phyloP scores from a whole-genome alignment of 2,329 filamentous ascomycete genomes.

The Pseudopithomyces chartarum region DNA sequence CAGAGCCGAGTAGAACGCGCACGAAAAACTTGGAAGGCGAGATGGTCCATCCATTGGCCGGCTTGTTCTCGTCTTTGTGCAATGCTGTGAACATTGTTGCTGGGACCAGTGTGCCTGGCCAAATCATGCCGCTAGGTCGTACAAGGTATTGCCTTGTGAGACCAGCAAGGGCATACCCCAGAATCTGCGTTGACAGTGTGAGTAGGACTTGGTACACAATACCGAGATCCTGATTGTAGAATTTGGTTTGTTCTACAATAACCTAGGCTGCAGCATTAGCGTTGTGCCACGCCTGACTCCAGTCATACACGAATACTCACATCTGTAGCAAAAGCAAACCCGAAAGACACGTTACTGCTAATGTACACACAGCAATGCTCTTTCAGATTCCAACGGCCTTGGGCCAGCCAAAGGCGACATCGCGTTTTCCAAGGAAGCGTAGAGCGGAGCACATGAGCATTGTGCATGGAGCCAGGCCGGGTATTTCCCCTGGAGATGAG shows the following conservation, averaged over 20 bases:
- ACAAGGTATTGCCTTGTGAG: slow-evolving; percentile 81
- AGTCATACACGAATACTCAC: slow-evolving; percentile 45
- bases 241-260: slow-evolving; percentile 87
- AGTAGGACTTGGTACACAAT: slow-evolving; percentile 81
- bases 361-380: slow-evolving; percentile 89
- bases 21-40: slow-evolving; percentile 86
- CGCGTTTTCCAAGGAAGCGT: slow-evolving; percentile 41
- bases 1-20: slow-evolving; percentile 70
- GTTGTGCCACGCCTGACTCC: not conserved
- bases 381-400: slow-evolving; percentile 85
- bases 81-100: slow-evolving; percentile 88
- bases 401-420: slow-evolving; percentile 74
- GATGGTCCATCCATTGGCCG: slow-evolving; percentile 81
- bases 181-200: slow-evolving; percentile 82
- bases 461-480: slow-evolving; percentile 13
- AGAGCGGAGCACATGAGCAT: slow-evolving; percentile 11
- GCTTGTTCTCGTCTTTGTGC: slow-evolving; percentile 82
- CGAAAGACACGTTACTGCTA: slow-evolving; percentile 87
- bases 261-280: slow-evolving; percentile 52
- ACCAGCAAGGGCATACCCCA: slow-evolving; percentile 86
- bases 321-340: slow-evolving; percentile 87
- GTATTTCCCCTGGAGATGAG: slow-evolving; percentile 33
- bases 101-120: slow-evolving; percentile 86
- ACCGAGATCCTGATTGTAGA: slow-evolving; percentile 80
- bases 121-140: slow-evolving; percentile 86